Percentiles rank a stretch among this genome's conserved stretches.
These are phyloP conservation scores for Candolleomyces aberdarensis DNA, from an alignment of 768 basidiomycete genomes.

Conservation along the genomic window DNA sequence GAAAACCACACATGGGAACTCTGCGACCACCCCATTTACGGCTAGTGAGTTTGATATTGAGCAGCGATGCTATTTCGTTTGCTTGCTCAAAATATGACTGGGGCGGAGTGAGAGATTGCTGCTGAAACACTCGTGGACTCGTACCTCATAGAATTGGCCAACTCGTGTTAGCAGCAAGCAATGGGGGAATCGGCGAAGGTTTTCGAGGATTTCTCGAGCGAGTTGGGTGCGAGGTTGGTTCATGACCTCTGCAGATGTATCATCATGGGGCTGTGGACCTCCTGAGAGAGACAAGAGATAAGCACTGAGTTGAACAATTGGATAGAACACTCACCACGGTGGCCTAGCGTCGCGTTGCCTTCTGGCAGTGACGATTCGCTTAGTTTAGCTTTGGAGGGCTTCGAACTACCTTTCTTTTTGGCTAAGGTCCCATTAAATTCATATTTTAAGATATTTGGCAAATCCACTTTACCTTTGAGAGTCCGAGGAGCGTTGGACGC, in stretches of 20 bases:
- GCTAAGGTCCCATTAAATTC: neutral
- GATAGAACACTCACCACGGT: no score
- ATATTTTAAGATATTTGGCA: no score
- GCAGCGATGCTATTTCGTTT: constrained; percentile 64
- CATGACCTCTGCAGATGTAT: neutral
- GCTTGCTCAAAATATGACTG: constrained; percentile 97
- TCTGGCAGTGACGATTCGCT: no score
- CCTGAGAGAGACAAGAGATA: no score
- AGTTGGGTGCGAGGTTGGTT: constrained; percentile 42
- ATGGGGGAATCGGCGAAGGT: constrained; percentile 76
- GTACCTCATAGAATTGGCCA: constrained; percentile 93
- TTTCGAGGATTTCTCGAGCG: constrained; percentile 66
- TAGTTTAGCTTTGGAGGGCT: neutral
- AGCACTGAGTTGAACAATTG: no score
- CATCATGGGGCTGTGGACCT: no score
- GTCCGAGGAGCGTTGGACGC: neutral
- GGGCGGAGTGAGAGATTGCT: neutral
- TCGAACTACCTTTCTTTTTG: neutral
- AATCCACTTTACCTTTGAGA: neutral
- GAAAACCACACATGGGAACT: constrained; percentile 90
- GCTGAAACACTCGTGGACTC: constrained; percentile 8
- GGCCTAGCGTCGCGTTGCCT: no score
- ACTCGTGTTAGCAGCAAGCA: constrained; percentile 90
- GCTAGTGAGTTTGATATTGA: constrained; percentile 81
- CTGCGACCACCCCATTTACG: constrained; percentile 68